phyloP scores from a whole-genome alignment of 164 flowering plant genomes.

The Litsea cubeba region DNA sequence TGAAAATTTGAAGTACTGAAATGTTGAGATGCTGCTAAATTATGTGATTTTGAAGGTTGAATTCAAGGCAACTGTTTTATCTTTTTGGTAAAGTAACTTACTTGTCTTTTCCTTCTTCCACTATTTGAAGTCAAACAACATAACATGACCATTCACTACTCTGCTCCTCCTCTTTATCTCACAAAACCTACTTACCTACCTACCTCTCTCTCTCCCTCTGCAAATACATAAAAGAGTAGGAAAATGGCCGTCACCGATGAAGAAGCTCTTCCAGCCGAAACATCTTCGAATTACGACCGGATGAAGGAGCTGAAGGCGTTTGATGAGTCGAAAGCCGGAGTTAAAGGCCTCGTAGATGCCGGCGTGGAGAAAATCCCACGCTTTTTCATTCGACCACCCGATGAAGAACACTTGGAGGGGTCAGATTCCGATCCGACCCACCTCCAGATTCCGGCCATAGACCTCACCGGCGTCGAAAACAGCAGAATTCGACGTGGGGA shows the following conservation, averaged over 20 bases:
- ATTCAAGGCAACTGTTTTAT: too few relatives aligned
- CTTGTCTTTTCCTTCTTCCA: too few relatives aligned
- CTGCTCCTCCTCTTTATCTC: too few relatives aligned
- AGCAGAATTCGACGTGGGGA: not conserved
- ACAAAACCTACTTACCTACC: too few relatives aligned
- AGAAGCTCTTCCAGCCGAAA: not conserved
- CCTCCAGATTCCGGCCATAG: constrained; percentile 24
- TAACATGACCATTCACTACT: too few relatives aligned
- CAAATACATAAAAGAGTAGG: too few relatives aligned
- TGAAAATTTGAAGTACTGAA: too few relatives aligned
- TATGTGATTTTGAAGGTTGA: too few relatives aligned
- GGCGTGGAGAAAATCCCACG: constrained; percentile 13
- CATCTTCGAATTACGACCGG: constrained; percentile 1
- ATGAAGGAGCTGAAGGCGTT: constrained; percentile 14
- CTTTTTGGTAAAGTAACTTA: too few relatives aligned
- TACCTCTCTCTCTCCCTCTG: too few relatives aligned
- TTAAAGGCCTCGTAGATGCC: constrained; percentile 21
- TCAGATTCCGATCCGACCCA: not conserved
- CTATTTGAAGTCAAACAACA: too few relatives aligned
- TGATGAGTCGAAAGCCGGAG: constrained; percentile 18
- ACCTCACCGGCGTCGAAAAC: constrained; percentile 17
- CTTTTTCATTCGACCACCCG: constrained; percentile 9
- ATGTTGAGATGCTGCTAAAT: too few relatives aligned
- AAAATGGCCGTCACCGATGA: not conserved
- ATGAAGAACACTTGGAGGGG: not conserved